Base-by-base conservation (phyloP, 805 yeast species). In the Dipodascopsis tothii region DNA sequence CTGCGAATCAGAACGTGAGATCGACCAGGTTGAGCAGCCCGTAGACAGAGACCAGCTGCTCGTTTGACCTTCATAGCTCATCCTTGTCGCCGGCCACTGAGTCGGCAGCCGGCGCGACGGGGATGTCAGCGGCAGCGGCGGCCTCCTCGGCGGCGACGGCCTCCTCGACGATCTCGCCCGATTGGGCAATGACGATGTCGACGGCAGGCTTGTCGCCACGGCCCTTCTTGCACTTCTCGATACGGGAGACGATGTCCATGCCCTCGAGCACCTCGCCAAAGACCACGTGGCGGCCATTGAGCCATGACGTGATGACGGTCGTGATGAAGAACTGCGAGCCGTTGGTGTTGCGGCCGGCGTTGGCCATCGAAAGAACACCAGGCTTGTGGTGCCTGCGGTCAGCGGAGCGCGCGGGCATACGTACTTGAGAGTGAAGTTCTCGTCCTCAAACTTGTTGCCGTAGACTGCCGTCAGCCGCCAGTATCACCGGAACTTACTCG, bases 311-410 rank as follows among this genome's bases (percentile, higher is more conserved):
- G 56, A 81, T 73, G 43, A 84, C 88, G 46, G 95, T 86, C 67
- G 96, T 86, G 72, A 86, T 82, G 77, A 90, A 88, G 71, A 88
- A 88, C 72, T 88, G 97, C 44, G 96, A 87, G 46, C 96, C 96
- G 72, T 90, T 90, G 72, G 96, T 85, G 80, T 86, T 84, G 68
- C 94, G 95, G 59, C 96, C 96, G 54, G 96, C 94, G 66, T 90
- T 90, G 66, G 96, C 96, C 96, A 90, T 90, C 52, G 95, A 84
- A 61, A 85, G 67, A 69, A 82, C 70, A 76, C 87, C 75, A 74
- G 94, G 79, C 61, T 78, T 73, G 60, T 68, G 76, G 59, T 68
- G 72, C 20, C 36, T 43, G 33, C 21, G 18, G 28, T 7, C 16
- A 21, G 17, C 19, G 22, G 3, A 19, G 37, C 45, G n/a, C 30